Evolutionary conservation across 2,329 filamentous ascomycete species (phyloP).

Genomic region (Penicillium decumbens): DNA sequence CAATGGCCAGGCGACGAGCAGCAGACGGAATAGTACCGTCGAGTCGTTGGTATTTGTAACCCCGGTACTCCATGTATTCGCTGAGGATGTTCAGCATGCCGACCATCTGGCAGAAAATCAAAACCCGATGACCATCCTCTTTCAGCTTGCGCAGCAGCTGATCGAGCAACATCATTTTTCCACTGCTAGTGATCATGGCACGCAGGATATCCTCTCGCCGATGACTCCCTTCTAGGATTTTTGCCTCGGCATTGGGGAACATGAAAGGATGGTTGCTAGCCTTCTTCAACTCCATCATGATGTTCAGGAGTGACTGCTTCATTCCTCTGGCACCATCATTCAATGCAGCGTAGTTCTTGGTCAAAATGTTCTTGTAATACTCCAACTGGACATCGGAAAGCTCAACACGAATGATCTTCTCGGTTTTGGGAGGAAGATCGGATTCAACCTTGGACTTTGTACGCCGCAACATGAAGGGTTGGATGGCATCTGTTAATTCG

Average conservation of each 20-base stretch:
- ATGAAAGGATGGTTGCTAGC: constrained; percentile 98
- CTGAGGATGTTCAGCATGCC: constrained; percentile 95
- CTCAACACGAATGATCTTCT: constrained; percentile 98
- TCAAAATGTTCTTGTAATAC: constrained; percentile 98
- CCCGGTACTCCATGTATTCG: constrained; percentile 85
- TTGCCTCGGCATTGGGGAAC: constrained; percentile 90
- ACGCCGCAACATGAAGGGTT: constrained; percentile 88
- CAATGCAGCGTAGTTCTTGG: constrained; percentile 88
- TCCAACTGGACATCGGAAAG: constrained; percentile 93
- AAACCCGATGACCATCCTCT: constrained; percentile 86
- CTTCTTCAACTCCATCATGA: constrained; percentile 99
- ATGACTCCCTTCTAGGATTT: constrained; percentile 72
- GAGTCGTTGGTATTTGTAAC: constrained; percentile 91
- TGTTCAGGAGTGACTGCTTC: constrained; percentile 92
- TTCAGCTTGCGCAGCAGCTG: constrained; percentile 91
- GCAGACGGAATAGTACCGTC: constrained; percentile 91
- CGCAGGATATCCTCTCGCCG: constrained; percentile 88
- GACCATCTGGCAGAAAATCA: constrained; percentile 99
- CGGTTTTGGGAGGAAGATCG: constrained; percentile 91
- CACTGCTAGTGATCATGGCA: constrained; percentile 90
- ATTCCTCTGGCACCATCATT: constrained; percentile 86
- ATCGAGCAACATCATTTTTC: constrained; percentile 99
- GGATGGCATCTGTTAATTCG: constrained; percentile 77
- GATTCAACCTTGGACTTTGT: constrained; percentile 98
- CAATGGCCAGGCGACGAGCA: constrained; percentile 86